Evolutionary conservation across 257 asterid species (phyloP).

Genomic region (Penstemon eatonii): DNA sequence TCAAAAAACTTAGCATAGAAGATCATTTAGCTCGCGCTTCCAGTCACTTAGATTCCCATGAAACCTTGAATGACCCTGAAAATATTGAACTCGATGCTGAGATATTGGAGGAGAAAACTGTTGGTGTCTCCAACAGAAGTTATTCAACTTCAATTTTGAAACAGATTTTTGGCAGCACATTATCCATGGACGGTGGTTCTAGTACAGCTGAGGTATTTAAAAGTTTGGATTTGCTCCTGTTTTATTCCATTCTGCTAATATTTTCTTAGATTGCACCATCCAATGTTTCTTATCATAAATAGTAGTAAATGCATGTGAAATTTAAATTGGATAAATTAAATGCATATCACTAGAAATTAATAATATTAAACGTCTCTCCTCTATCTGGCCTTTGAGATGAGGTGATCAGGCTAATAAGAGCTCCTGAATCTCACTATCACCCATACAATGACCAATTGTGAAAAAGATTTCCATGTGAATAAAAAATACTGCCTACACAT

Average conservation of each 20-base stretch:
- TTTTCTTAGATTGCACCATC: not conserved
- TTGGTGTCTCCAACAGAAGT: conserved; percentile 40
- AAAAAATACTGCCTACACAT: too few species aligned
- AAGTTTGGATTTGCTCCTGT: conserved; percentile 19
- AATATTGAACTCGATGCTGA: conserved; percentile 36
- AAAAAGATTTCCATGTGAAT: too few species aligned
- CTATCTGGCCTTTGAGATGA: not conserved
- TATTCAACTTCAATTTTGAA: conserved; percentile 56
- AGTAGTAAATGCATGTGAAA: not conserved
- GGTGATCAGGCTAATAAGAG: too few species aligned
- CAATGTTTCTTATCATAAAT: not conserved
- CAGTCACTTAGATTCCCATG: conserved; percentile 38
- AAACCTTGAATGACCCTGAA: conserved; percentile 38
- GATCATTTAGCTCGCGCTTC: conserved; percentile 39
- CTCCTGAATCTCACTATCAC: too few species aligned
- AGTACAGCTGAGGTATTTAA: conserved; percentile 48
- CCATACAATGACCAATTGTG: too few species aligned
- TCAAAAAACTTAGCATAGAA: conserved; percentile 41
- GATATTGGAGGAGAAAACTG: conserved; percentile 39
- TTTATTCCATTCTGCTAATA: conserved; percentile 13
- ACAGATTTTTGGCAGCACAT: conserved; percentile 59
- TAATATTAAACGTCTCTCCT: not conserved
- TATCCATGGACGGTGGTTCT: conserved; percentile 41
- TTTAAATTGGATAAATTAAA: not conserved
- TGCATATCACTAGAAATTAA: not conserved